Percentiles rank a stretch among this genome's conserved stretches.
These are phyloP conservation scores for Trichoderma harzianum DNA, from an alignment of 2,329 filamentous ascomycete genomes.

Conservation along the genomic window DNA sequence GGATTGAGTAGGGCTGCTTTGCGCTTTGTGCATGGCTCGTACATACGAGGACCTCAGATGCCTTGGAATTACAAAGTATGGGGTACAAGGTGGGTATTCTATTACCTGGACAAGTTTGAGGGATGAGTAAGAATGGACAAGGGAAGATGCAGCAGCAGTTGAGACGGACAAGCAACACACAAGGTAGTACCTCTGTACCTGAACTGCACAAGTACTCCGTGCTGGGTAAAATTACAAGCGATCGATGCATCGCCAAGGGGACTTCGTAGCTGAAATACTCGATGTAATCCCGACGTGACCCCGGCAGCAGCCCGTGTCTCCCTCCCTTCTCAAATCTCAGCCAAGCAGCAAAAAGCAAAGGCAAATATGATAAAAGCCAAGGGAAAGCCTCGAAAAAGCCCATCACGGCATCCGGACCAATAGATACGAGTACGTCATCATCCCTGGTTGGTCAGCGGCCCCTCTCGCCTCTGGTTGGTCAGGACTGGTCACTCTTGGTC, in stretches of 20 bases:
- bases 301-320: neutral
- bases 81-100: neutral
- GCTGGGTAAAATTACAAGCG: neutral
- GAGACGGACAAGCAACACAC: neutral
- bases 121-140: neutral
- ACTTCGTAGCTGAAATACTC: neutral
- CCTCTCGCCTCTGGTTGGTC: neutral
- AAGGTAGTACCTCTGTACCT: too few relatives aligned
- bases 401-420: neutral
- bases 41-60: neutral
- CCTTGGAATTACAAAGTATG: neutral
- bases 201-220: too few relatives aligned
- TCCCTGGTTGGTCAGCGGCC: neutral
- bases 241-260: too few relatives aligned
- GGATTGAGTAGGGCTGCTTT: neutral
- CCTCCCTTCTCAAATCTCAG: neutral
- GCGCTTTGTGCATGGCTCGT: neutral
- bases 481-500: neutral
- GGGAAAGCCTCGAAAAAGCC: neutral
- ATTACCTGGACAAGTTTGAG: neutral
- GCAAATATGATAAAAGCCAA: neutral
- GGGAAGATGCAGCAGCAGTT: neutral
- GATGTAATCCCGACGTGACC: neutral
- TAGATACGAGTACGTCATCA: slow-evolving; percentile 7
- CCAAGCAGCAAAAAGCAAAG: neutral